Percentiles rank a stretch among this genome's conserved stretches.
phyloP scores from a whole-genome alignment of 768 basidiomycete species.

The Coprinellus micaceus region DNA sequence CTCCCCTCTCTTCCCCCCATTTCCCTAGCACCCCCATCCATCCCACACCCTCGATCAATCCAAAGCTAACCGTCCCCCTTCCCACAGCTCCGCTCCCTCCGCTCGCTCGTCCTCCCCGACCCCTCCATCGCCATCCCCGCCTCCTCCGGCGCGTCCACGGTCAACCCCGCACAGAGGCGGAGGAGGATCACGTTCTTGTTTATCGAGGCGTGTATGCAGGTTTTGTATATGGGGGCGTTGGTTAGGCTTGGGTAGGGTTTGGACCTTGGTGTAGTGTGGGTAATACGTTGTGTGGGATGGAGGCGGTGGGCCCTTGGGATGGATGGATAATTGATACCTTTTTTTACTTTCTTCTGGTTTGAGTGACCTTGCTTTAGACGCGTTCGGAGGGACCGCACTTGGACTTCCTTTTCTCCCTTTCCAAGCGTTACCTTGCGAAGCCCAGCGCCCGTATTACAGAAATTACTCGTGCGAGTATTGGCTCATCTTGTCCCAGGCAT shows the following conservation, averaged over 20 bases:
- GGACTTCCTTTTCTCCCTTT: too few relatives aligned
- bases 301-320: background rate
- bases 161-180: conserved; percentile 77
- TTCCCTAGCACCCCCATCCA: background rate
- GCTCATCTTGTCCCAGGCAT: too few relatives aligned
- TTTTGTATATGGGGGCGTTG: conserved; percentile 82
- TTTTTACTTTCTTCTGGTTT: too few relatives aligned
- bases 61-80: background rate
- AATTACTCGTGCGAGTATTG: too few relatives aligned
- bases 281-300: too few relatives aligned
- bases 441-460: too few relatives aligned
- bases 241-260: conserved; percentile 38
- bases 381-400: too few relatives aligned
- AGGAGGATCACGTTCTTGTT: conserved; percentile 87
- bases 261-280: too few relatives aligned
- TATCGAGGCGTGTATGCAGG: conserved; percentile 75
- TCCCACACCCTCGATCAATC: too few relatives aligned
- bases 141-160: conserved; percentile 47
- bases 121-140: conserved; percentile 39
- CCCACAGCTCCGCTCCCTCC: conserved; percentile 81
- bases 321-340: too few relatives aligned
- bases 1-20: background rate
- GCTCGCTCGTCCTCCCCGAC: conserved; percentile 88
- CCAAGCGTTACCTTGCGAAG: too few relatives aligned
- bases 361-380: too few relatives aligned